These are phyloP conservation scores for Melanopsichium pennsylvanicum DNA, from an alignment of 1,284 basidiomycete genomes.

Conservation along the genomic window DNA sequence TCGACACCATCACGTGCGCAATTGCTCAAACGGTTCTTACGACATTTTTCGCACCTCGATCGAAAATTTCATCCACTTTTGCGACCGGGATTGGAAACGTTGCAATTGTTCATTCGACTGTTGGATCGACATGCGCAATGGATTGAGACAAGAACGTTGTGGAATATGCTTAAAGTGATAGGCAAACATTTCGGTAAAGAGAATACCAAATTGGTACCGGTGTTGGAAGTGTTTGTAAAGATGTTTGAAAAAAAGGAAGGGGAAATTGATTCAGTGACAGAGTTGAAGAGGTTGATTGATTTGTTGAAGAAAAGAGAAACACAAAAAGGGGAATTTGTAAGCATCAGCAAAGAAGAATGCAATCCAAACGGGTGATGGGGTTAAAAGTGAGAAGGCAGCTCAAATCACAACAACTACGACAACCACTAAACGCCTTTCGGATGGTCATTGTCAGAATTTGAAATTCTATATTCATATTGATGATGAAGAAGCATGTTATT, in stretches of 20 bases:
- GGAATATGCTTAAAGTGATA: constrained; percentile 26
- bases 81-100: constrained; percentile 5
- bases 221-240: constrained; percentile 18
- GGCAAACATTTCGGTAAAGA: constrained; percentile 7
- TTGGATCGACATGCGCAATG: constrained; percentile 16
- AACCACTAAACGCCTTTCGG: no score
- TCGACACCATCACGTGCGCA: constrained; percentile 18
- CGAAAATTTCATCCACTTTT: constrained; percentile 1
- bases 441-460: no score
- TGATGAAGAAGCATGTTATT: no score
- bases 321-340: no score
- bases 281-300: constrained; percentile 2
- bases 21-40: constrained; percentile 25
- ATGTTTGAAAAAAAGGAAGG: constrained; percentile 20
- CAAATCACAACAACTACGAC: no score
- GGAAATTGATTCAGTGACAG: constrained; percentile 5
- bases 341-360: no score
- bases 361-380: no score
- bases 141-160: constrained; percentile 19
- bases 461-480: no score
- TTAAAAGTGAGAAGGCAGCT: no score
- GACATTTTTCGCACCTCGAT: constrained; percentile 21
- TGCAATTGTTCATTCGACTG: constrained; percentile 19
- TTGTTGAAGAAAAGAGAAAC: neutral
- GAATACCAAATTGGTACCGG: constrained; percentile 2